Evolutionary conservation across 1,284 basidiomycete genomes (phyloP), one percentile per base, ranked within the genome.

Genomic region (Leccinum pseudoinsigne): DNA sequence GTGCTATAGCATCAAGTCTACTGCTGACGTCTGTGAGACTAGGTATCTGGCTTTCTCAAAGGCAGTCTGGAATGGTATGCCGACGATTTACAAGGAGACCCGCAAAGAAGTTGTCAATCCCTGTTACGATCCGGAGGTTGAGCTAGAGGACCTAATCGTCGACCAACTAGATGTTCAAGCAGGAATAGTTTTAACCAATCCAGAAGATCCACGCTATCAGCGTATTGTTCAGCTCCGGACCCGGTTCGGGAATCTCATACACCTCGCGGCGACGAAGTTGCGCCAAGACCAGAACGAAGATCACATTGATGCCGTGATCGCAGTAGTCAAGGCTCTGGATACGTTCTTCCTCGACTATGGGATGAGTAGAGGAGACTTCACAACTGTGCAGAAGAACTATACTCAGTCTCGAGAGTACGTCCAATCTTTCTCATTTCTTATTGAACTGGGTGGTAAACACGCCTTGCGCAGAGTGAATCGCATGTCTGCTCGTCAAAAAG

Each of bases 241-340:
- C 23, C 84, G 87, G 14, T 90, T 92, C 65, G 95, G 93, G 3
- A 77, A 86, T 51, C 78, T 93, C 16, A 77, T 94, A 36, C 85
- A 91, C 66, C 79, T 80, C 16, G 94, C 95, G 2, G 88, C 94
- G 4, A 79, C 77, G 16, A 82, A 84, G n/a, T 77, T 95, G 61
- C 83, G 83, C 55, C 80, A 82, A 67, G 82, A 83, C 54, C 75
- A 83, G 67, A 66, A 82, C 68, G 77, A 97, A 76, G 95, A 96
- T 74, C 95, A 97, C 68, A 95, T 96, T 62, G 97, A 99, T 74
- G 90, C 93, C 10, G 88, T 97, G 65, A 82, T 91, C 36, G 80
- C 81, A 36, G 83, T 92, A 26, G 82, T 84, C 12, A 86, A 85
- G 66, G 87, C 88, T 1, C 88, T 93, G 55, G 92, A 94, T 66